Percentiles rank a stretch among this genome's conserved stretches.
Evolutionary conservation across 306 rosid genomes (phyloP).

Genomic region (Ormosia semicastrata): DNA sequence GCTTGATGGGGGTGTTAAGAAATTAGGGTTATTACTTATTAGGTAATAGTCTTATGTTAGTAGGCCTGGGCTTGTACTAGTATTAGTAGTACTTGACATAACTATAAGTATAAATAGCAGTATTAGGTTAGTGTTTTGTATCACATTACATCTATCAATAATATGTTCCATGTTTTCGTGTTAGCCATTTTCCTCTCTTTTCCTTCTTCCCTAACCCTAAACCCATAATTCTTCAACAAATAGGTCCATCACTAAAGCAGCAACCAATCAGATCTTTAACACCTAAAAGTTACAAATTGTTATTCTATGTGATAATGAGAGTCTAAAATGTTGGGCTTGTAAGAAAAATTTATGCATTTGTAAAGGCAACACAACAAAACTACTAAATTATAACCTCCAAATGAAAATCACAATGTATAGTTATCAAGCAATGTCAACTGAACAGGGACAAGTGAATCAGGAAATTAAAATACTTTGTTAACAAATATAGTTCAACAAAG

Average conservation of each 20-base stretch:
- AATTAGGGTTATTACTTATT: too few relatives aligned
- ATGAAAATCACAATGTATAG: neutral
- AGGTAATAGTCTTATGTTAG: too few relatives aligned
- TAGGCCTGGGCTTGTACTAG: too few relatives aligned
- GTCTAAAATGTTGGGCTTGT: neutral
- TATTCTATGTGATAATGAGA: neutral
- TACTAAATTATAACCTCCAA: conserved; percentile 3
- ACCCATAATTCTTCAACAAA: too few relatives aligned
- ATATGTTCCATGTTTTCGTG: too few relatives aligned
- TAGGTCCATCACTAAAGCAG: neutral
- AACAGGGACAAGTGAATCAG: neutral
- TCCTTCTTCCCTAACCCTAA: too few relatives aligned
- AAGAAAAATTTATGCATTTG: neutral
- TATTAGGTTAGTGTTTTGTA: too few relatives aligned
- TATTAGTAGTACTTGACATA: too few relatives aligned
- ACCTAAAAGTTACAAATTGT: neutral
- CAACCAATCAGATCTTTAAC: conserved; percentile 3
- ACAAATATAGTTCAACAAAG: conserved; percentile 1
- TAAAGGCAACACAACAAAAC: neutral
- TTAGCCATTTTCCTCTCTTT: too few relatives aligned
- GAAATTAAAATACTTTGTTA: neutral
- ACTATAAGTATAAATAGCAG: too few relatives aligned
- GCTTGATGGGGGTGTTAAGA: too few relatives aligned
- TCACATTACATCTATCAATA: too few relatives aligned
- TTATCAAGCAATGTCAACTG: neutral